Evolutionary conservation across 2,329 filamentous ascomycete species (phyloP), one percentile per base, ranked within the genome.

Genomic region (Pseudogymnoascus destructans): DNA sequence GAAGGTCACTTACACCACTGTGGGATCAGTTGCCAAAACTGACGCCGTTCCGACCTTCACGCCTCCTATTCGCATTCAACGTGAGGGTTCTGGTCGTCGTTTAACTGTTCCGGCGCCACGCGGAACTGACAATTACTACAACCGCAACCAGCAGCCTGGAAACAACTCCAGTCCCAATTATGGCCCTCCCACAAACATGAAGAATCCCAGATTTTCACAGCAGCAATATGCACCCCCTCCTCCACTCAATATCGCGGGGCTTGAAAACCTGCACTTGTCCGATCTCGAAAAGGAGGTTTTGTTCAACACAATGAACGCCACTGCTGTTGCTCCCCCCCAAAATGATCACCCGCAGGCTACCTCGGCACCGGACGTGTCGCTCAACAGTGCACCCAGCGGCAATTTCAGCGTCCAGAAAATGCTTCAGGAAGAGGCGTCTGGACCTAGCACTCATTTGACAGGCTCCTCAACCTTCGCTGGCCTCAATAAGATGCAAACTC

Each of bases 51-150:
- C 64, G 19, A 66, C 66, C 49, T 67, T 70, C 35, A 59, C 65
- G 27, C 65, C 69, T 21, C 69, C 69, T 3, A 67, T 67, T 58
- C 64, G 69, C 1, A 68, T 70, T 49, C 69, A 70, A 40, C 66
- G 69, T 17, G 68, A 70, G 61, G 67, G 68, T 13, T 64, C 66
- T 17, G 64, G 64, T 33, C 61, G 68, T 59, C 62, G 65, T 23
- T 17, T 56, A n/a, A 6, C 30, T 35, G 13, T 35, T 33, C 17
- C 54, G 27, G 17, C 30, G 5, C 17, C 21, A 38, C 54, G 54
- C 21, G 32, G 19, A 36, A 11, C 54, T 23, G 54, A 56, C 8
- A 56, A 35, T 27, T 56, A 36, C 54, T 52, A 52, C 15, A 27
- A 38, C 17, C 54, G 54, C 32, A 35, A 56, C 32, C 54, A 56